Base-by-base conservation (phyloP, 2,329 filamentous ascomycete genomes). In the Thielaviopsis musarum region DNA sequence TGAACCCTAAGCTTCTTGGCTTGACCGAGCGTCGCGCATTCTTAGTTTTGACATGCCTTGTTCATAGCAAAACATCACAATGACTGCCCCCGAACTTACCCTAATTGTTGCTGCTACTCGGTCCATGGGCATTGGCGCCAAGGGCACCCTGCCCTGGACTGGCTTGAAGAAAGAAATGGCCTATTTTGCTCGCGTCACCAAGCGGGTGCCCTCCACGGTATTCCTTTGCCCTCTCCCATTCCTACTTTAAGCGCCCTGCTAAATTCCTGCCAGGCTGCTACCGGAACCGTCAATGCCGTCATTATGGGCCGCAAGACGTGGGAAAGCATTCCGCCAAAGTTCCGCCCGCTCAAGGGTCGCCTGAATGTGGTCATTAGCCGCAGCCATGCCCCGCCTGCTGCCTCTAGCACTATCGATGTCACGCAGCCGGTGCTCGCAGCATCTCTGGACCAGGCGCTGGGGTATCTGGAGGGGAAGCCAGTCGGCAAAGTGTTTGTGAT, bases 261-360 rank as follows among this genome's bases (percentile, higher is more conserved):
- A 19, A 41, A 6, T 26, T 28, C 54, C 22, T 54, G 9, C 55
- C 5, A 72, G 71, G 62, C 66, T 3, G 65, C 71, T 1, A 61
- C 70, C 7, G 64, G 68, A 0, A 65, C 73, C 51, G 61, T 73
- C 64, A 91, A 91, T 70, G 87, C 88, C 19, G 88, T 97, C 57
- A 85, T 98, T 65, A 98, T 98, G 93, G 93, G 93, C 62, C 87
- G 93, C 67, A 96, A 94, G 72, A 98, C 93, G 0, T 98, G 91
- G 85, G 89, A 95, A 57, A 89, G 84, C 64, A 91, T 98, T 62
- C 91, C 93, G 1, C 68, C 75, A 6, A 79, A 77, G 57, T 90
- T 93, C 69, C 79, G 90, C 2, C 93, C 93, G 19, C 77, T 98
- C 38, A 84, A 82, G 62, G 85, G 83, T 63, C 77, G 93, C 10